These are phyloP conservation scores for Debaryomycetaceae sp. DNA, from an alignment of 1,139 yeast species.

Conservation along the genomic window DNA sequence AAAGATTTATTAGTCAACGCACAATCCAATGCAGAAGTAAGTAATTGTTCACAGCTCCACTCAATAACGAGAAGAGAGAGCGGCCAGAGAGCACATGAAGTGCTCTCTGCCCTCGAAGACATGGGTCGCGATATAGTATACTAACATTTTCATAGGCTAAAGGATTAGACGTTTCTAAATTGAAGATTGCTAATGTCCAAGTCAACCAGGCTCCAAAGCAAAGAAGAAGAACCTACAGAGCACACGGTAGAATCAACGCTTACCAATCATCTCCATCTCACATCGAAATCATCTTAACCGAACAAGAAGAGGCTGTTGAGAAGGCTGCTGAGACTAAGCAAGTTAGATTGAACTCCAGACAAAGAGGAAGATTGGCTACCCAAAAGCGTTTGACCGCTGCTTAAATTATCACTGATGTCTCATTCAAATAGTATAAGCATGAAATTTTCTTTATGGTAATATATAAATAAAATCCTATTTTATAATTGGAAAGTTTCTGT, in stretches of 20 bases:
- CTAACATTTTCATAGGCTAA: constrained; percentile 48
- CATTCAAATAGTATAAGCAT: constrained; percentile 3
- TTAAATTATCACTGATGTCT: constrained; percentile 10
- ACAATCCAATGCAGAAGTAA: constrained; percentile 93
- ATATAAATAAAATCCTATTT: constrained; percentile 1
- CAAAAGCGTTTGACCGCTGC: constrained; percentile 59
- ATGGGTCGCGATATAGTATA: too few species aligned
- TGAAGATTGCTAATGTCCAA: constrained; percentile 96
- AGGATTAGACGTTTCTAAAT: constrained; percentile 94
- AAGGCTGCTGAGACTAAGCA: constrained; percentile 86
- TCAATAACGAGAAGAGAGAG: neutral
- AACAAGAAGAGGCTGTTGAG: constrained; percentile 90
- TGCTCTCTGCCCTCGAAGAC: too few species aligned
- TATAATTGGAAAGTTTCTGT: constrained; percentile 6
- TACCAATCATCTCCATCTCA: constrained; percentile 98
- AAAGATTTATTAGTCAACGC: constrained; percentile 96
- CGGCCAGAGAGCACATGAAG: neutral
- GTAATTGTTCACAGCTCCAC: constrained; percentile 15
- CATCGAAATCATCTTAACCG: constrained; percentile 96
- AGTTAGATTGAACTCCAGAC: constrained; percentile 83
- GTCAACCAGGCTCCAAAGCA: constrained; percentile 99
- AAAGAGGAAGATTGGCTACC: constrained; percentile 86
- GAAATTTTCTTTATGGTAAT: constrained; percentile 5
- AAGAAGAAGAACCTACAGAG: constrained; percentile 99
- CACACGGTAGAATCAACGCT: constrained; percentile 99